Percentiles rank a stretch among this genome's conserved stretches.
These are phyloP conservation scores for Parastagonospora nodorum DNA, from an alignment of 2,329 filamentous ascomycete species.

Conservation along the genomic window DNA sequence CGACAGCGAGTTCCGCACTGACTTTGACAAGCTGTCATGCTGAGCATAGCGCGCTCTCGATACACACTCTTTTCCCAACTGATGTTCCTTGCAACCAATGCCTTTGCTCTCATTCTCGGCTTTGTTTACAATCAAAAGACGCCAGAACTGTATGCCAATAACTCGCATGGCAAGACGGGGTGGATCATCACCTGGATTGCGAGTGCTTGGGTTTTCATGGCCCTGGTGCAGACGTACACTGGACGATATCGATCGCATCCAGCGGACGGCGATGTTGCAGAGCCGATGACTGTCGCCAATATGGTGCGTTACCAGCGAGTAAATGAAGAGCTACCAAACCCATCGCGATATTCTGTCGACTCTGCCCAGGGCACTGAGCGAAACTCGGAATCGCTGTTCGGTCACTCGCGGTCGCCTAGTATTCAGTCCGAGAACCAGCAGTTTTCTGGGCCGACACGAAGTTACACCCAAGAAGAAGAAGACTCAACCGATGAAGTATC, in stretches of 20 bases:
- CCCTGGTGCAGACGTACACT: conserved; percentile 66
- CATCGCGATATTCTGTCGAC: conserved; percentile 50
- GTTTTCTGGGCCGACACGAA: conserved; percentile 46
- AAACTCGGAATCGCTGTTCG: conserved; percentile 68
- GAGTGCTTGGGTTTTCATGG: conserved; percentile 71
- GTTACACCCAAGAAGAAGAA: conserved; percentile 46
- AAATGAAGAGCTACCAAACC: conserved; percentile 29
- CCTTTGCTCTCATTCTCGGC: conserved; percentile 47
- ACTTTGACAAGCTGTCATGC: conserved; percentile 70
- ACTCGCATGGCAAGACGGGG: conserved; percentile 85
- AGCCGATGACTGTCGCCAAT: conserved; percentile 41
- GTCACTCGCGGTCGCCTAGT: conserved; percentile 66
- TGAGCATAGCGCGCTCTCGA: conserved; percentile 80
- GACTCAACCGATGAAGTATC: conserved; percentile 55
- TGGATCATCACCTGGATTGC: conserved; percentile 81
- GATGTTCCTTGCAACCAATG: conserved; percentile 51
- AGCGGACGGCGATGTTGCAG: conserved; percentile 18
- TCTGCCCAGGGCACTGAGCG: conserved; percentile 71
- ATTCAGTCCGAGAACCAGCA: conserved; percentile 52
- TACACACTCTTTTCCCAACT: conserved; percentile 73
- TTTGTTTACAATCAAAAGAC: conserved; percentile 75
- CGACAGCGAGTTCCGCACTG: conserved; percentile 18
- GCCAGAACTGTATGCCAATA: conserved; percentile 83
- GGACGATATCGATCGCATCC: conserved; percentile 48
- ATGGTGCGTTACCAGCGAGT: conserved; percentile 48